Base-by-base conservation (phyloP, 1,284 basidiomycete species). In the Peniophora sp. region DNA sequence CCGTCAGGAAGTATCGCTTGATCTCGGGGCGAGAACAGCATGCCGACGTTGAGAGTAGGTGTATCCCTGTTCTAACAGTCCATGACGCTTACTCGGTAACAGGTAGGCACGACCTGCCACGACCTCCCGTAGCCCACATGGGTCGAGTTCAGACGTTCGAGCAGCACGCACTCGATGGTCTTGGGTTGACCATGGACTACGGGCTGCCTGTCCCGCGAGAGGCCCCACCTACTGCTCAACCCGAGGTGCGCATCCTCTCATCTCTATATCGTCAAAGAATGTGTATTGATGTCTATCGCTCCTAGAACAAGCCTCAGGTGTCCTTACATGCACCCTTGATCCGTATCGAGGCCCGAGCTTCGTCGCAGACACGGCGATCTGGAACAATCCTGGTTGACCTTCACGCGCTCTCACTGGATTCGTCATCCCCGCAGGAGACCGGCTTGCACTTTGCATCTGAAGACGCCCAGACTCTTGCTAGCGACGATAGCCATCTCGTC, bases 321-420 rank as follows among this genome's bases (percentile, higher is more conserved):
- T 32, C 27, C 5, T 5, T 32, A 32, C 27, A 32, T 32, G 27
- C 27, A 32, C 27, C 27, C 5, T 32, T 32, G 6, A 32, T 32
- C 5, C 27, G 27, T 6, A 5, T 32, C 27, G 27, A 32, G 27
- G 27, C 79, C 12, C 69, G 82, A 48, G 77, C 75, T 16, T 61
- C 65, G 24, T 57, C 59, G 2, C 58, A 56, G 27, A 43, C 58
- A 12, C 67, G 69, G 17, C 77, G 85, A 14, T 87, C 86, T n/a
- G 87, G 88, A 8, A 73, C 77, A 17, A 49, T 88, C 3, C 63
- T 87, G 5, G n/a, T 87, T 32, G 86, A 89, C 61, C 51, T 88
- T 0, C 78, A 83, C 59, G 69, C 72, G 46, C 57, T 85, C n/a
- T 62, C 58, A 8, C 50, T 85, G 2, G 67, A 60, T 39, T 70